A percentile compares a stretch with the other conserved stretches of the same genome.
These are phyloP conservation scores for Pseudozyma sp. DNA, from an alignment of 1,284 basidiomycete genomes.

Conservation along the genomic window DNA sequence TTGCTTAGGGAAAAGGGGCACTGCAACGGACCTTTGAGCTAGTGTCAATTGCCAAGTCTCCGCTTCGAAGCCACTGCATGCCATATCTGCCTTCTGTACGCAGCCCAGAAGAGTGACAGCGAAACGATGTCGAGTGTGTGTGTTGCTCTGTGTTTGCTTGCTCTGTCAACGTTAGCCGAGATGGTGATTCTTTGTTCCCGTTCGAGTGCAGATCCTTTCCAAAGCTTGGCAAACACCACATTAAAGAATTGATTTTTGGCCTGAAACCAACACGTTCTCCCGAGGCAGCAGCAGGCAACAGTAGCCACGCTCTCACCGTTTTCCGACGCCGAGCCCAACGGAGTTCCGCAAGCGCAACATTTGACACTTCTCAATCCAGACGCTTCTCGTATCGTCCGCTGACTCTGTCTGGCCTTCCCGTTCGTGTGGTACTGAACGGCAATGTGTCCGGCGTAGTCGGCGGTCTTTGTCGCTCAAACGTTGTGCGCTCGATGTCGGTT, in stretches of 20 bases:
- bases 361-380: not conserved
- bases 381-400: too few relatives aligned
- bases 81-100: not conserved
- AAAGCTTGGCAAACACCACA: conserved; percentile 23
- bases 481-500: too few relatives aligned
- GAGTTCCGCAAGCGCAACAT: conserved; percentile 18
- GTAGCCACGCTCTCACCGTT: too few relatives aligned
- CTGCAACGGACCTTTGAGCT: not conserved
- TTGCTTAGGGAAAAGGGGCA: not conserved
- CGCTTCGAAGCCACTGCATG: not conserved
- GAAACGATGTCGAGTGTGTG: not conserved
- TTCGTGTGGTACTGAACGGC: too few relatives aligned
- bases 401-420: too few relatives aligned
- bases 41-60: not conserved
- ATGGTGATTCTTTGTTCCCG: not conserved
- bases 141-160: not conserved
- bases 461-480: too few relatives aligned
- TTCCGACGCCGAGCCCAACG: conserved; percentile 35
- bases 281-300: not conserved
- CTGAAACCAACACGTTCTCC: conserved; percentile 12
- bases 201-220: conserved; percentile 18
- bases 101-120: not conserved
- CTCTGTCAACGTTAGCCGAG: conserved; percentile 12
- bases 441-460: too few relatives aligned
- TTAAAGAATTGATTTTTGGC: not conserved